These are phyloP conservation scores for Xylariaceae sp. DNA, from an alignment of 2,329 filamentous ascomycete genomes.

Conservation along the genomic window DNA sequence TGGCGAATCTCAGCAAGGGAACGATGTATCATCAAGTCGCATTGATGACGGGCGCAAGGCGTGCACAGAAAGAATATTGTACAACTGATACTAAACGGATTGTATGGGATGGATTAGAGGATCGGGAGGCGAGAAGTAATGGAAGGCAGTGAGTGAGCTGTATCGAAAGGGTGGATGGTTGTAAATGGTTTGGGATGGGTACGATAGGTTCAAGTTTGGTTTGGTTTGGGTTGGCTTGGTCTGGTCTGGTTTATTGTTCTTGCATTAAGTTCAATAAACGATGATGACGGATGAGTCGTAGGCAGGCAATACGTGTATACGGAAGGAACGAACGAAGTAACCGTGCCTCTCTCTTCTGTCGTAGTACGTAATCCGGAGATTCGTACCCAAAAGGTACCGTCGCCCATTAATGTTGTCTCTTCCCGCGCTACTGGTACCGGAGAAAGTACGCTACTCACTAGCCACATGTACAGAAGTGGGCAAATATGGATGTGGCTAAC, in stretches of 20 bases:
- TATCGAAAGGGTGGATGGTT: background rate
- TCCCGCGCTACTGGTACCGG: no score
- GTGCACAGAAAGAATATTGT: constrained; percentile 9
- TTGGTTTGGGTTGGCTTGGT: background rate
- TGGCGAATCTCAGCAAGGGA: constrained; percentile 23
- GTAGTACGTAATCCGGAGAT: no score
- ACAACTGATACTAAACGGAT: no score
- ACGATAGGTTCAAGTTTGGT: background rate
- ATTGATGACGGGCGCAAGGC: constrained; percentile 21
- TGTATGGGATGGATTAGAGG: background rate
- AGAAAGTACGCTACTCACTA: no score
- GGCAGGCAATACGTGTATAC: background rate
- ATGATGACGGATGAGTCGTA: background rate
- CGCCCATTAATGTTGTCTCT: no score
- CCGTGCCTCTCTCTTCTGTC: background rate
- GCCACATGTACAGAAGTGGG: no score
- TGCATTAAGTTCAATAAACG: background rate
- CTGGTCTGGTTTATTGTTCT: background rate
- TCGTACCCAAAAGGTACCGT: no score
- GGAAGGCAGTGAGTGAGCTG: background rate
- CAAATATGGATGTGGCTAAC: no score
- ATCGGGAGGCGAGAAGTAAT: constrained; percentile 8
- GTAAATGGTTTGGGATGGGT: no score
- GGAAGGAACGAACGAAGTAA: background rate
- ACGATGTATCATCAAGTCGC: constrained; percentile 29